phyloP scores from a whole-genome alignment of 257 asterid species.

The Solanum dulcamara region DNA sequence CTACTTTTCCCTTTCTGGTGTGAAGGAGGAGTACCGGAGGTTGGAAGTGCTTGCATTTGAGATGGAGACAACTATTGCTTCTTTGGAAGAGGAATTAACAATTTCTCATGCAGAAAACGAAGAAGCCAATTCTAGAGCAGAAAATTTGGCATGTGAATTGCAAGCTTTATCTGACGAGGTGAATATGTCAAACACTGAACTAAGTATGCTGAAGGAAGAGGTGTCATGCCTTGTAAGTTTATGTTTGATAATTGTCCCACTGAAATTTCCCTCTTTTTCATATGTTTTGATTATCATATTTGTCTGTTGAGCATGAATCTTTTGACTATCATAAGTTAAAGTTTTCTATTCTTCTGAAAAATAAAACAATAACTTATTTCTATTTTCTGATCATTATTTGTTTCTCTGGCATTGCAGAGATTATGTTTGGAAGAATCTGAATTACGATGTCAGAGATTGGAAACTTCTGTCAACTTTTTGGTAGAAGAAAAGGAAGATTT shows the following conservation, averaged over 20 bases:
- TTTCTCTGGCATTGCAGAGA: constrained; percentile 37
- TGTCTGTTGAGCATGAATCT: not conserved
- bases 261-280: not conserved
- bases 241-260: not conserved
- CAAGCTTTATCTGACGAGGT: constrained; percentile 45
- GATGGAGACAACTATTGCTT: constrained; percentile 78
- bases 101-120: constrained; percentile 41
- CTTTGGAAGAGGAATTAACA: constrained; percentile 63
- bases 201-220: constrained; percentile 49
- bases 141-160: constrained; percentile 56
- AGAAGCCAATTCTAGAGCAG: constrained; percentile 47
- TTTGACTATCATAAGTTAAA: not conserved
- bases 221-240: constrained; percentile 57
- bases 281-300: not conserved
- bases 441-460: constrained; percentile 23
- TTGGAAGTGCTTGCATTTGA: constrained; percentile 89
- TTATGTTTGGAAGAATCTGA: constrained; percentile 44
- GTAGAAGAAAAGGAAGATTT: constrained; percentile 75
- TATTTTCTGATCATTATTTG: not conserved
- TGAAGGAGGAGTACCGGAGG: constrained; percentile 70
- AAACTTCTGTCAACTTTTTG: constrained; percentile 32
- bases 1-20: not conserved
- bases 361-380: not conserved
- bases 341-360: not conserved
- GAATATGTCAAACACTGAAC: constrained; percentile 40